Evolutionary conservation across 768 basidiomycete species (phyloP), one percentile per base, ranked within the genome.

Genomic region (Mycena alexandri): DNA sequence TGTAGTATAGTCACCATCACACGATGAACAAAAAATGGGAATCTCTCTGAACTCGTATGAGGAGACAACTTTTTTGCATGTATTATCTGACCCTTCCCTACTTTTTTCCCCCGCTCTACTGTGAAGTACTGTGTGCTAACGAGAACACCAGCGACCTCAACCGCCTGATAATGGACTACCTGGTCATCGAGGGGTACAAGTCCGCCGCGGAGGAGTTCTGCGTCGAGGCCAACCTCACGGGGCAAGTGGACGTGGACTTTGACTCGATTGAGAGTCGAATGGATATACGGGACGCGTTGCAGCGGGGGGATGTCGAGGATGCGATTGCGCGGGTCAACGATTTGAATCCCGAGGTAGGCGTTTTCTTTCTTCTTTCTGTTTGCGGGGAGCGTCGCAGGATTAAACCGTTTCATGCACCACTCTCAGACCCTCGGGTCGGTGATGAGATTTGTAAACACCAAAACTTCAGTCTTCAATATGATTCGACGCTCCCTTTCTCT

Each of bases 381-480:
- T 46, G 44, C 58, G 46, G 72, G 29, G 63, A 65, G 76, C 57
- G 70, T 75, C 78, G 82, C 79, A 93, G 83, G 95, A 97, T 97
- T 96, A 91, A 83, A 94, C 73, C 75, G 78, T 88, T 91, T 93
- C 94, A 98, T 98, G 96, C 96, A 98, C 96, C 96, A 97, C 95
- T 91, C 96, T 88, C 85, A 98, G 90, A 83, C 90, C 85, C 81
- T 78, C n/a, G 78, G 82, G 88, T 88, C 91, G 85, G 82, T 95
- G 95, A 93, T 91, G 96, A 96, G 79, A 89, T 75, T 78, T 73
- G 73, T 79, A 83, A 84, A 87, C 79, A 86, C 84, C 85, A 89
- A 91, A 91, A 91, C 92, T 94, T 93, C 92, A 93, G 93, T 94
- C 92, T 94, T 94, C 91, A 94, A 94, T 92, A 94, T 95, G 93